phyloP scores from a whole-genome alignment of 352 stramenopile species.

The Phytopythium cucurbitacearum region DNA sequence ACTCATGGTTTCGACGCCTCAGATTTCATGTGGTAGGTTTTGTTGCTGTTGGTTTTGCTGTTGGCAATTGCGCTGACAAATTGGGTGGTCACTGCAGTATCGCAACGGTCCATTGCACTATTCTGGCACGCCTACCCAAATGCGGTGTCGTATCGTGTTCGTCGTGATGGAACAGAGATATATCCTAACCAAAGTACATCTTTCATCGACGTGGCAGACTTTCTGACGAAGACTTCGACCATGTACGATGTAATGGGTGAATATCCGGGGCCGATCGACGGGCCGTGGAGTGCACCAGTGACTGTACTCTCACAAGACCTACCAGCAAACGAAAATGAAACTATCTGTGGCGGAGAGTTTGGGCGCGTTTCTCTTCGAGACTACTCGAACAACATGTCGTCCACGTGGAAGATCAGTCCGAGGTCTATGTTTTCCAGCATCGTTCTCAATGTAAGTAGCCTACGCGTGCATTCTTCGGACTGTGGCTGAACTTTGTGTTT shows the following conservation, averaged over 20 bases:
- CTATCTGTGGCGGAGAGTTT: slow-evolving; percentile 13
- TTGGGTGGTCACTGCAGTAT: slow-evolving; percentile 17
- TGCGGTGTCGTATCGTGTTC: slow-evolving; percentile 33
- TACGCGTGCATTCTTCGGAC: too few species aligned
- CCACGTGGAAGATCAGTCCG: slow-evolving; percentile 35
- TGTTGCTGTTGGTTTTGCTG: neutral
- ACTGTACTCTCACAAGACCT: slow-evolving; percentile 14
- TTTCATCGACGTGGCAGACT: slow-evolving; percentile 11
- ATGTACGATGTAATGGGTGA: too few species aligned
- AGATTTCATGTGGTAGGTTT: slow-evolving; percentile 30
- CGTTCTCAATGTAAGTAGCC: slow-evolving; percentile 22
- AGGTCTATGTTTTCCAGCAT: slow-evolving; percentile 16
- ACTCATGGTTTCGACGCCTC: slow-evolving; percentile 14
- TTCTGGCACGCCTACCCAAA: slow-evolving; percentile 36
- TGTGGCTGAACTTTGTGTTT: slow-evolving; percentile 2
- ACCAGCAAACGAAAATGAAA: slow-evolving; percentile 1
- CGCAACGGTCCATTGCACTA: slow-evolving; percentile 22
- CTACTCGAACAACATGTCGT: slow-evolving; percentile 28
- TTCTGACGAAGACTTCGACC: neutral
- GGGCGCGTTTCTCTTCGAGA: slow-evolving; percentile 26
- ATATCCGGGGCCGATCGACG: too few species aligned
- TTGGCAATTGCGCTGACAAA: neutral
- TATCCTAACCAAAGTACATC: neutral
- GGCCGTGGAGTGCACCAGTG: slow-evolving; percentile 7
- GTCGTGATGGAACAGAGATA: slow-evolving; percentile 18